Percentiles rank a stretch among this genome's conserved stretches.
These are phyloP conservation scores for Lolium perenne DNA, from an alignment of 176 grass and related monocot species.

Conservation along the genomic window DNA sequence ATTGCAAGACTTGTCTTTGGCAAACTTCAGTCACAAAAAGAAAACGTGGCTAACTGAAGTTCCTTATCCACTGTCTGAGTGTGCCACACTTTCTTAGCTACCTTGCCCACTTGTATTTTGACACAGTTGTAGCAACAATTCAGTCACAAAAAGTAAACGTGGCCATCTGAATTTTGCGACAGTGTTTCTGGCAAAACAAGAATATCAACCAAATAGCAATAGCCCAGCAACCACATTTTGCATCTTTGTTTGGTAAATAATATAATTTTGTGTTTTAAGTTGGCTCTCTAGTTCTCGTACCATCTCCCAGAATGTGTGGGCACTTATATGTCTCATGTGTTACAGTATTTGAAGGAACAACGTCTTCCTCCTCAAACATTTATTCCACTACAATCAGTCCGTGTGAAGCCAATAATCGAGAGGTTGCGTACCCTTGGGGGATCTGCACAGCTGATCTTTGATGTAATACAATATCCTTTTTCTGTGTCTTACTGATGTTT, in stretches of 20 bases:
- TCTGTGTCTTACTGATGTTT: slow-evolving; percentile 22
- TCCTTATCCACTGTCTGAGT: background rate
- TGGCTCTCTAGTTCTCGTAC: slow-evolving; percentile 7
- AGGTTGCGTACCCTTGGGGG: slow-evolving; percentile 89
- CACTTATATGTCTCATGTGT: slow-evolving; percentile 42
- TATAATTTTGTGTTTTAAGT: slow-evolving; percentile 32
- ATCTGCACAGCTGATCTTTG: slow-evolving; percentile 91
- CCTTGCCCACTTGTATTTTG: slow-evolving; percentile 16
- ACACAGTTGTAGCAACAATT: background rate
- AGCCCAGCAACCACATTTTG: background rate
- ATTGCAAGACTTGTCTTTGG: slow-evolving; percentile 6
- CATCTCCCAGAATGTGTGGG: slow-evolving; percentile 2
- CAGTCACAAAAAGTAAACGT: background rate
- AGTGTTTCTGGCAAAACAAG: background rate
- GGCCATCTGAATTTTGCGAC: background rate
- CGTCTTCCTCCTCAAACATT: slow-evolving; percentile 96
- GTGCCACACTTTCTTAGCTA: slow-evolving; percentile 9
- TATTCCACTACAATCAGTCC: slow-evolving; percentile 92
- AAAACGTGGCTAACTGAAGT: background rate
- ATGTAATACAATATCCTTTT: slow-evolving; percentile 99
- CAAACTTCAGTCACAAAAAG: background rate
- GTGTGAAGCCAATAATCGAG: slow-evolving; percentile 89
- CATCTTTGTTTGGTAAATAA: background rate
- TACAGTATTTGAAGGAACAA: slow-evolving; percentile 99
- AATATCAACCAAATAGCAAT: background rate